Percentiles rank a stretch among this genome's conserved stretches.
These are phyloP conservation scores for Raffaelea arxii DNA, from an alignment of 2,329 filamentous ascomycete genomes.

Conservation along the genomic window DNA sequence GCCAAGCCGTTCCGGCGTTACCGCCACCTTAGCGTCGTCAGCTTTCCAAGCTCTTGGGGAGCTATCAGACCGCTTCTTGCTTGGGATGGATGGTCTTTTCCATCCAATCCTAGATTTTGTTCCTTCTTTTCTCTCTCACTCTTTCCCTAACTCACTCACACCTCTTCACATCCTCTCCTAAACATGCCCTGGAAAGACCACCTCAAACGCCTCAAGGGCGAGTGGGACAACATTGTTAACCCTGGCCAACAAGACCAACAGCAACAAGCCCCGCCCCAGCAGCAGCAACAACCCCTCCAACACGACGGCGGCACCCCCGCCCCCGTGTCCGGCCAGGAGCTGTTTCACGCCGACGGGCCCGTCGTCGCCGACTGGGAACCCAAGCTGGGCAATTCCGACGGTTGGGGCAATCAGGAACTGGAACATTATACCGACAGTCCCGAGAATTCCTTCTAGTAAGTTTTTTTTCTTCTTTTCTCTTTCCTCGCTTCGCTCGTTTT, in stretches of 20 bases:
- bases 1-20: no score
- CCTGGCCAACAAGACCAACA: not conserved
- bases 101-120: no score
- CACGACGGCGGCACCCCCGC: not conserved
- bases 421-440: slow-evolving; percentile 4
- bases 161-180: not conserved
- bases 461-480: not conserved
- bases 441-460: slow-evolving; percentile 6
- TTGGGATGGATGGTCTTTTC: no score
- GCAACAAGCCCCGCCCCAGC: not conserved
- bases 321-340: not conserved
- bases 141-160: not conserved
- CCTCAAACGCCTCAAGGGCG: slow-evolving; percentile 3
- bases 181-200: slow-evolving; percentile 7
- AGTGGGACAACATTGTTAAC: not conserved
- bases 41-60: no score
- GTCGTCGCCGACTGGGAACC: slow-evolving; percentile 6
- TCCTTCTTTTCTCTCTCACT: not conserved
- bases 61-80: no score
- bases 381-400: slow-evolving; percentile 6
- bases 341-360: slow-evolving; percentile 2
- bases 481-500: not conserved
- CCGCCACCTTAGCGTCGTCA: no score
- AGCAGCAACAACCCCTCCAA: not conserved
- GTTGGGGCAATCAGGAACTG: slow-evolving; percentile 9